These are phyloP conservation scores for Fennellomyces sp. DNA, from an alignment of 371 early-diverging fungal species.

Conservation along the genomic window DNA sequence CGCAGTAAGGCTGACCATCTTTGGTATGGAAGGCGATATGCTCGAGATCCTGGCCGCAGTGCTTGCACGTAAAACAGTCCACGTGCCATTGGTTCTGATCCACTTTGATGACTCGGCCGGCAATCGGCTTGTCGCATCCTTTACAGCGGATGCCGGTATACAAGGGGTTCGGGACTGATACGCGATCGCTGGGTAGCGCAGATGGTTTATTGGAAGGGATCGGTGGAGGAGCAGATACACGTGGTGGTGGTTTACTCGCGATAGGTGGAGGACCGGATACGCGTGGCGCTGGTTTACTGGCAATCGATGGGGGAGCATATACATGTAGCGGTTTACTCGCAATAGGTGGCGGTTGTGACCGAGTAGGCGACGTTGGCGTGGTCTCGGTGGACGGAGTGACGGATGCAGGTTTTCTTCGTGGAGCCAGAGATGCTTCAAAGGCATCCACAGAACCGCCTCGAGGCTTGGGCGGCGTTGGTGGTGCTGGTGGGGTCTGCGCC, in stretches of 20 bases:
- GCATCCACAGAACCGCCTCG: conserved; percentile 13
- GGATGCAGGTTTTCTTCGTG: conserved; percentile 3
- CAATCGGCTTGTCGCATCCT: conserved; percentile 55
- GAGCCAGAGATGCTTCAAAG: conserved; percentile 24
- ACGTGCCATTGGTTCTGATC: conserved; percentile 74
- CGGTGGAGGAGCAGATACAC: not conserved
- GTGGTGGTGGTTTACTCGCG: not conserved
- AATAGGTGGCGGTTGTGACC: not conserved
- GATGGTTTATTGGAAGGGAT: not conserved
- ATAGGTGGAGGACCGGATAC: conserved; percentile 6
- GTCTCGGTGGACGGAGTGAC: not conserved
- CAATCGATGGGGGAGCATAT: not conserved
- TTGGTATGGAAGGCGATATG: conserved; percentile 67
- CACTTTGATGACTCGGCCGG: conserved; percentile 63
- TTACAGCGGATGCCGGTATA: conserved; percentile 40
- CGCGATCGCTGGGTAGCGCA: not conserved
- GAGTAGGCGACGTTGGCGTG: not conserved
- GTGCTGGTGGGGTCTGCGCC: not conserved
- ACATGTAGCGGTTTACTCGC: not conserved
- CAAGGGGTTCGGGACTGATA: conserved; percentile 19
- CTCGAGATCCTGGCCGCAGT: conserved; percentile 63
- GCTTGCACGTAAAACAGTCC: conserved; percentile 71
- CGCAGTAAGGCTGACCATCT: conserved; percentile 67
- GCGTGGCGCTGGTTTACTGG: conserved; percentile 6
- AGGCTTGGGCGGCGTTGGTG: conserved; percentile 1